Percentiles rank a stretch among this genome's conserved stretches.
phyloP scores from a whole-genome alignment of 805 yeast species.

The Teunomyces pallodes region DNA sequence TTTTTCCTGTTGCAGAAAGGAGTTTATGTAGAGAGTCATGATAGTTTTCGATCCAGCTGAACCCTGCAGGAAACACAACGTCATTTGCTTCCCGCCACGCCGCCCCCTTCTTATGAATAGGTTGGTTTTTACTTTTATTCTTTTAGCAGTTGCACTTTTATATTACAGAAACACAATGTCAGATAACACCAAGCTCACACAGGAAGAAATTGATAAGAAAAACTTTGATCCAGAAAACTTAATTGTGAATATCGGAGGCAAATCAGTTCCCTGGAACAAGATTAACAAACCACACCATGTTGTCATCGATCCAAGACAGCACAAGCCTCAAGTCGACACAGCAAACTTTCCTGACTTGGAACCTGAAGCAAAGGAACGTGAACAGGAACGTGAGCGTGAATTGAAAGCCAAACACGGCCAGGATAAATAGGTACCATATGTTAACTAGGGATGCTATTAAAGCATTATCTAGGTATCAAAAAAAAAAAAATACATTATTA shows the following conservation, averaged over 20 bases:
- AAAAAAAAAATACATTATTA: too few species aligned
- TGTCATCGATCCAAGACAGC: slow-evolving; percentile 19
- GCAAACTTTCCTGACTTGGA: slow-evolving; percentile 31
- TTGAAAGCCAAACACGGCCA: not conserved
- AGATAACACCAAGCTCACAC: slow-evolving; percentile 3
- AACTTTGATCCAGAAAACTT: slow-evolving; percentile 20
- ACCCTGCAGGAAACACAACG: not conserved
- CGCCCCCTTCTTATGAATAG: not conserved
- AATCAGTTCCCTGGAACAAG: slow-evolving; percentile 32
- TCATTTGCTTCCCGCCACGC: slow-evolving; percentile 1
- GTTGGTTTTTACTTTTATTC: not conserved
- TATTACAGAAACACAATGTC: slow-evolving; percentile 7
- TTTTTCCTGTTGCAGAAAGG: too few species aligned
- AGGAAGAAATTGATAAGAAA: slow-evolving; percentile 8
- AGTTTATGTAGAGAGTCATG: too few species aligned
- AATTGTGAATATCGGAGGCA: slow-evolving; percentile 33
- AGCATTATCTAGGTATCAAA: not conserved
- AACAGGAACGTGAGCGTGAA: slow-evolving; percentile 10
- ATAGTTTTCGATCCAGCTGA: too few species aligned
- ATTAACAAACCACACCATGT: slow-evolving; percentile 42
- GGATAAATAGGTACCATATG: not conserved
- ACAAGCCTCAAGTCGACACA: slow-evolving; percentile 22
- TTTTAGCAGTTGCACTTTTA: slow-evolving; percentile 5
- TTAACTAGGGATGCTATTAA: too few species aligned
- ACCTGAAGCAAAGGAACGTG: slow-evolving; percentile 31